These are phyloP conservation scores for Ormosia semicastrata DNA, from an alignment of 306 rosid species.

Conservation along the genomic window DNA sequence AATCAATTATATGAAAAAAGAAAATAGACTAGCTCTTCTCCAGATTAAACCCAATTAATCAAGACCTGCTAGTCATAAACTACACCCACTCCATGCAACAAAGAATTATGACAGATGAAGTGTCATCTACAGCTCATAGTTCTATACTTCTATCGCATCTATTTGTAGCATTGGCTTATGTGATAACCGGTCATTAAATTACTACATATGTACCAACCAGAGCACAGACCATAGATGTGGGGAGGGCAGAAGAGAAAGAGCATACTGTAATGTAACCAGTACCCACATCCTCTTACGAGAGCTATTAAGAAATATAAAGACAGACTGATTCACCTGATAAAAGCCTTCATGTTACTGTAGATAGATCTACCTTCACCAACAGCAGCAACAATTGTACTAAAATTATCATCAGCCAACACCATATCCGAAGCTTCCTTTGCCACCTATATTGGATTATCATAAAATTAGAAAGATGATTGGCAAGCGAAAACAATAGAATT, in stretches of 20 bases:
- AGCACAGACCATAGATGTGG: not conserved
- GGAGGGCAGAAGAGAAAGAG: not conserved
- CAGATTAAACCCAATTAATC: not conserved
- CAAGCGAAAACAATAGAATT: not conserved
- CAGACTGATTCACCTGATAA: conserved; percentile 66
- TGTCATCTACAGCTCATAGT: not conserved
- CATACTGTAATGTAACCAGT: not conserved
- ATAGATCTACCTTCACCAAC: conserved; percentile 97
- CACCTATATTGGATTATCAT: conserved; percentile 51
- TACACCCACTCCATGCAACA: not conserved
- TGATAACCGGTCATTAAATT: not conserved
- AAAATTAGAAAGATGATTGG: not conserved
- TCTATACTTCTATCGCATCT: not conserved
- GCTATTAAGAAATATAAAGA: not conserved
- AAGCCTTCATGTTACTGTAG: conserved; percentile 91
- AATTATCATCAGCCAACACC: conserved; percentile 96
- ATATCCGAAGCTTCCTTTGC: conserved; percentile 98
- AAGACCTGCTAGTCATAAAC: not conserved
- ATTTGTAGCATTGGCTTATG: not conserved
- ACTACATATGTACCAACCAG: not conserved
- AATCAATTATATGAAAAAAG: not conserved
- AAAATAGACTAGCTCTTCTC: not conserved
- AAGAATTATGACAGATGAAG: not conserved
- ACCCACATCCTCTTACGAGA: not conserved
- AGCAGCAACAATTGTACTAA: conserved; percentile 92